These are phyloP conservation scores for Claviceps maximensis DNA, from an alignment of 2,329 filamentous ascomycete genomes.

Conservation along the genomic window DNA sequence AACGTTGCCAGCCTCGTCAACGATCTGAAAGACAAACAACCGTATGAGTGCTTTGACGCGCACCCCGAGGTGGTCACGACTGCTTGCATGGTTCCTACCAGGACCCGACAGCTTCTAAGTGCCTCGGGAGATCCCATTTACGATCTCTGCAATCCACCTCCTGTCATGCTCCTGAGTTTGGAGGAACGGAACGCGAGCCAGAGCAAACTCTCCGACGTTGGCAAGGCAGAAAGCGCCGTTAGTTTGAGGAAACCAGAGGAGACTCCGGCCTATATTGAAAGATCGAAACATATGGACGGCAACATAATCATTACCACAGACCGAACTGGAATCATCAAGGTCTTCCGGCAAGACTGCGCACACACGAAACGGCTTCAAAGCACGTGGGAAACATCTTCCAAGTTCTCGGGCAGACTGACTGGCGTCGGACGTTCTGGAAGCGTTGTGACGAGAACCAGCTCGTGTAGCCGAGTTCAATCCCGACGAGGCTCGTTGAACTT, in stretches of 20 bases:
- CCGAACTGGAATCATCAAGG: constrained; percentile 77
- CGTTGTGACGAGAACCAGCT: constrained; percentile 39
- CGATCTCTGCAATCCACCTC: constrained; percentile 89
- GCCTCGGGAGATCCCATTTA: constrained; percentile 86
- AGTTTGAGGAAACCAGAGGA: constrained; percentile 42
- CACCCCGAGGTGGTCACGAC: constrained; percentile 80
- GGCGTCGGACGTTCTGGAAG: constrained; percentile 43
- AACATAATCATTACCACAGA: constrained; percentile 91
- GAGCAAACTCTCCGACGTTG: constrained; percentile 23
- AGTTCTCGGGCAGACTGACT: constrained; percentile 56
- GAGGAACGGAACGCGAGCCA: constrained; percentile 43
- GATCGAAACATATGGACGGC: constrained; percentile 63
- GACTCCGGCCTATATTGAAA: constrained; percentile 63
- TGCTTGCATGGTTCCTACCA: constrained; percentile 72
- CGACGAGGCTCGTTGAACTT: constrained; percentile 39
- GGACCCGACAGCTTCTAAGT: constrained; percentile 64
- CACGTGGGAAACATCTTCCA: constrained; percentile 64
- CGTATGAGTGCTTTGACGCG: constrained; percentile 81
- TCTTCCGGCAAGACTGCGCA: constrained; percentile 91
- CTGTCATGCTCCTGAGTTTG: constrained; percentile 65
- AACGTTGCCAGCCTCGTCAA: constrained; percentile 37
- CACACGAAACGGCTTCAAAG: constrained; percentile 64
- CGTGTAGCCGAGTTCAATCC: constrained; percentile 33
- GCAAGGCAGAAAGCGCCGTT: constrained; percentile 20
- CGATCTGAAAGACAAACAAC: constrained; percentile 64